Evolutionary conservation across 768 basidiomycete species (phyloP).

Genomic region (Termitomyces eurrhizus): DNA sequence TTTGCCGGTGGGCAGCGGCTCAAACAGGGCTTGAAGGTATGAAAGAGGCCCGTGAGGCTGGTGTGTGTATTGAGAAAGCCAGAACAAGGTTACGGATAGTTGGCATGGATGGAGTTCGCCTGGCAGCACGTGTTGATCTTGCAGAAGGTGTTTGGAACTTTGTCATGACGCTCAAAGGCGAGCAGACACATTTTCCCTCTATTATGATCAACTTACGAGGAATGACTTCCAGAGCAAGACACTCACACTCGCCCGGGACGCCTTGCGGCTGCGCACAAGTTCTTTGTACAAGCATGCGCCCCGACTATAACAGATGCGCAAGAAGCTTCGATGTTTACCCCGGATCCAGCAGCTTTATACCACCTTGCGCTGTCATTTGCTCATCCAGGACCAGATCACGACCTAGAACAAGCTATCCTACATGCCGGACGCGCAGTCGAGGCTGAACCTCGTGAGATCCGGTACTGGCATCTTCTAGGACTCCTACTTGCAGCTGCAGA

Average conservation of each 20-base stretch:
- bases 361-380: conserved; percentile 78
- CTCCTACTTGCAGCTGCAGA: conserved; percentile 74
- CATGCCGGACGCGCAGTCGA: conserved; percentile 74
- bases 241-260: conserved; percentile 53
- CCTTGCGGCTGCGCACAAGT: conserved; percentile 52
- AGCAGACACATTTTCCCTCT: conserved; percentile 11
- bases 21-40: conserved; percentile 36
- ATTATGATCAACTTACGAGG: background rate
- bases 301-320: background rate
- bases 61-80: conserved; percentile 55
- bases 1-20: conserved; percentile 50
- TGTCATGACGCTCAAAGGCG: conserved; percentile 69
- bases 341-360: conserved; percentile 59
- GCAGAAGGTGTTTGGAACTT: conserved; percentile 74
- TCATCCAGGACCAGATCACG: conserved; percentile 58
- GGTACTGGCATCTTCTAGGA: conserved; percentile 91
- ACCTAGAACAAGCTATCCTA: conserved; percentile 63
- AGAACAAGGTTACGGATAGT: conserved; percentile 46
- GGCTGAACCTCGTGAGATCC: conserved; percentile 52
- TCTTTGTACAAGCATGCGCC: conserved; percentile 40
- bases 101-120: conserved; percentile 34
- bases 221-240: conserved; percentile 52
- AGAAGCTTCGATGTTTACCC: conserved; percentile 35
- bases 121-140: conserved; percentile 57
- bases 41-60: conserved; percentile 62